A percentile compares a stretch with the other conserved stretches of the same genome.
phyloP scores from a whole-genome alignment of 257 asterid genomes.

The Solanum tacnaense region DNA sequence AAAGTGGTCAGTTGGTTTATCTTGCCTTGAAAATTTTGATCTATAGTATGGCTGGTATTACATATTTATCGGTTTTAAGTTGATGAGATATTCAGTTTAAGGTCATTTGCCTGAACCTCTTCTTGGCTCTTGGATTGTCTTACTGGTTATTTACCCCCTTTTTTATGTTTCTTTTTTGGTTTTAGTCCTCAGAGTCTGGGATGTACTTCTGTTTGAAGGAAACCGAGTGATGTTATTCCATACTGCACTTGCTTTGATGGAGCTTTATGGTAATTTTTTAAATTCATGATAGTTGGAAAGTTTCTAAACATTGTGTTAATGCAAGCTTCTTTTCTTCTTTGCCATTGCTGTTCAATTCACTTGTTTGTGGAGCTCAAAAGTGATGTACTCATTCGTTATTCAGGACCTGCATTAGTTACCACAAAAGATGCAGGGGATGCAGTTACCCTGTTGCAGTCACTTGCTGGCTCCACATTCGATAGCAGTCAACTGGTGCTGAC shows the following conservation, averaged over 20 bases:
- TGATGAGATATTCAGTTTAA: not conserved
- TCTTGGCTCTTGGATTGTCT: not conserved
- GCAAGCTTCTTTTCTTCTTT: not conserved
- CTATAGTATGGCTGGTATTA: not conserved
- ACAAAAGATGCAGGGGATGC: constrained; percentile 97
- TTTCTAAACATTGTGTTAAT: not conserved
- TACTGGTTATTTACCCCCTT: not conserved
- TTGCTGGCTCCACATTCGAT: constrained; percentile 90
- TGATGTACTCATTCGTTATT: constrained; percentile 5
- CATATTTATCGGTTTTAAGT: not conserved
- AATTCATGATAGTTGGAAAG: not conserved
- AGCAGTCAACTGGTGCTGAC: constrained; percentile 95
- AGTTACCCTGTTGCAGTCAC: constrained; percentile 73
- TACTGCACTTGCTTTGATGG: constrained; percentile 81
- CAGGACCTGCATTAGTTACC: constrained; percentile 95
- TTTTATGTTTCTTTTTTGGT: constrained; percentile 5
- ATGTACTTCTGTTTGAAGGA: constrained; percentile 88
- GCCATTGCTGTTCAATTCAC: not conserved
- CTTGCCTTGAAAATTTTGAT: not conserved
- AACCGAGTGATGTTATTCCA: constrained; percentile 88
- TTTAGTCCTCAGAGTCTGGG: constrained; percentile 94
- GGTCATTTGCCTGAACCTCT: not conserved
- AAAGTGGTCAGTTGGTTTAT: constrained; percentile 56
- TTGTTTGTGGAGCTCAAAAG: constrained; percentile 5
- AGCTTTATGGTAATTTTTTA: constrained; percentile 61